Base-by-base conservation (phyloP, 495 filamentous ascomycete genomes). In the Trichocladium antarcticum region DNA sequence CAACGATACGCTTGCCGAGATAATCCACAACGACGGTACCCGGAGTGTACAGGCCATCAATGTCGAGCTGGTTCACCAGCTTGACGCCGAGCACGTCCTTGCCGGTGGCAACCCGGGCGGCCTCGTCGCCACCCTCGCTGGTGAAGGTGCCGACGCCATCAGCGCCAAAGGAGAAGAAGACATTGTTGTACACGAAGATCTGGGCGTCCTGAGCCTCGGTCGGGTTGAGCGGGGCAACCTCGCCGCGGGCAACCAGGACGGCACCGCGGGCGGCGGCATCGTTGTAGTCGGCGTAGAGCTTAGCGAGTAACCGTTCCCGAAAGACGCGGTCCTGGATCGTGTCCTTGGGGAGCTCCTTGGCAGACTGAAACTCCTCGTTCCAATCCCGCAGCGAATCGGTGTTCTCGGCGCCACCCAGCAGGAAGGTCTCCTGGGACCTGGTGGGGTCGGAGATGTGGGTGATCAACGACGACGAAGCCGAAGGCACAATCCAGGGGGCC, bases 361-460 rank as follows among this genome's bases (percentile, higher is more conserved):
- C 95, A 6, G 89, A 93, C 61, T 97, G 93, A 65, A 99, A 95
- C 60, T 99, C 93, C 65, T 99, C 93, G 60, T 99, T 99, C 87
- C 93, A 99, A 65, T 99, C 93, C 19, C 93, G 78, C 55, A 99
- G 67, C 0, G 92, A 90, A 55, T 99, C 93, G 0, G 87, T 82
- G 55, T 88, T 93, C 54, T 99, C 93, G 20, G 86, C 82, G 8
- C 93, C 93, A 28, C 84, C 75, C 37, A 95, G 77, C 49, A 99
- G 72, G 64, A 85, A 96, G 47, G 82, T 85, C 69, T 99, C 93
- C 67, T 99, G 93, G 15, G 89, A 83, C 34, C 93, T 82, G 6
- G 87, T 85, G 42, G 85, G 76, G 59, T 99, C 93, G 15, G 89
- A 55, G 57, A 82, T 78, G 64, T 97, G 93, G 40, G 78, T 68